A percentile compares a stretch with the other conserved stretches of the same genome.
phyloP scores from a whole-genome alignment of 805 yeast species.

The Monosporozyma servazzii region DNA sequence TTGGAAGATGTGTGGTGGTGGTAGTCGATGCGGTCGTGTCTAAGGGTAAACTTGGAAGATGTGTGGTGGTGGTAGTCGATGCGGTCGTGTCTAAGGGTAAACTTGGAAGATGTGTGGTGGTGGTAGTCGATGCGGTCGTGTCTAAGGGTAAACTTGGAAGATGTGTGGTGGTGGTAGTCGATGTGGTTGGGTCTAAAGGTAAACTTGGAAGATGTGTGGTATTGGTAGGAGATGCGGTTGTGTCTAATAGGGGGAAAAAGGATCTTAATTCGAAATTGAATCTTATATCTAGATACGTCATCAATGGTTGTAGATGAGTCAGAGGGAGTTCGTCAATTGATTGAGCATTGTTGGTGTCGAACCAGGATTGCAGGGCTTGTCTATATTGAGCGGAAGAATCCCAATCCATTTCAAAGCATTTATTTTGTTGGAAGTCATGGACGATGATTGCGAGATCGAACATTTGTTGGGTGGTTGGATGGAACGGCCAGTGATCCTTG shows the following conservation, averaged over 20 bases:
- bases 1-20: no score
- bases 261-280: constrained; percentile 18
- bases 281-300: constrained; percentile 18
- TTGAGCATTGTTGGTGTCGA: not conserved
- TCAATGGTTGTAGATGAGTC: constrained; percentile 13
- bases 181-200: no score
- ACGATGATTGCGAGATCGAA: constrained; percentile 15
- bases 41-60: no score
- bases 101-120: not conserved
- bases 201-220: no score
- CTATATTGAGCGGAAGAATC: constrained; percentile 11
- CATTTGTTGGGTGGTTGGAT: constrained; percentile 14
- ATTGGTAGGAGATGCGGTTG: constrained; percentile 7
- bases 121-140: no score
- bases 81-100: constrained; percentile 10
- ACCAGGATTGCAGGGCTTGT: constrained; percentile 13
- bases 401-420: constrained; percentile 14
- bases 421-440: constrained; percentile 12
- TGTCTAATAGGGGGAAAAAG: constrained; percentile 14
- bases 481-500: constrained; percentile 13
- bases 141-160: no score
- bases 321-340: not conserved
- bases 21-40: no score
- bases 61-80: no score
- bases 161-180: no score